These are phyloP conservation scores for Fusarium vanettenii DNA, from an alignment of 2,329 filamentous ascomycete genomes.

Conservation along the genomic window DNA sequence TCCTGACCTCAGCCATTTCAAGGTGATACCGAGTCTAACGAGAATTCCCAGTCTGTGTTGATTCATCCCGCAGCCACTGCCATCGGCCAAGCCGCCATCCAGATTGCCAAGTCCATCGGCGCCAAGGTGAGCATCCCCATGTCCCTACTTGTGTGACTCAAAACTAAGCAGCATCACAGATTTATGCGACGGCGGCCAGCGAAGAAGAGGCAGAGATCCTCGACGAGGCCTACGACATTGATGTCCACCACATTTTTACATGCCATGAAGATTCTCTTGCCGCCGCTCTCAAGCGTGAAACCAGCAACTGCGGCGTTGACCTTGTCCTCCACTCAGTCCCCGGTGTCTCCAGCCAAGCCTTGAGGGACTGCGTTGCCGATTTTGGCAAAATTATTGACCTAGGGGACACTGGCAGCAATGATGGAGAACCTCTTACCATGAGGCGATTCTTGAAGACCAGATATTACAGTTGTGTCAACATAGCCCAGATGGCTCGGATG, in stretches of 20 bases:
- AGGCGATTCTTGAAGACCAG: background rate
- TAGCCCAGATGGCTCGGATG: background rate
- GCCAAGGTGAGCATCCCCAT: background rate
- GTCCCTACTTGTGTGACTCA: background rate
- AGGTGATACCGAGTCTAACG: background rate
- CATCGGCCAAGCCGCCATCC: background rate
- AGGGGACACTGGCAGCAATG: background rate
- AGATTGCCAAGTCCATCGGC: background rate
- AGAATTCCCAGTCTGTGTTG: background rate
- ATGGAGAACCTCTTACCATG: background rate
- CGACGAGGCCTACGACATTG: background rate
- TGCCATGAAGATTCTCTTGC: background rate
- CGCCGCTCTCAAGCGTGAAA: constrained; percentile 1
- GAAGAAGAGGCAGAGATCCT: background rate
- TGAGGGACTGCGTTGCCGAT: constrained; percentile 10
- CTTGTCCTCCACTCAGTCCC: constrained; percentile 4
- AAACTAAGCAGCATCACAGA: background rate
- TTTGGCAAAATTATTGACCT: constrained; percentile 13
- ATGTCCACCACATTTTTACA: constrained; percentile 4
- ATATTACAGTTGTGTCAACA: background rate
- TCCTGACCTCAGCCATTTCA: too few relatives aligned
- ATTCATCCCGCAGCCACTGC: background rate
- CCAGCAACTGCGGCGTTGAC: background rate
- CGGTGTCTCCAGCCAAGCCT: background rate
- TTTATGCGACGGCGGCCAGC: constrained; percentile 1